Conservation (phyloP, 768 basidiomycete species). For the Leccinum pellstonianum region DNA sequence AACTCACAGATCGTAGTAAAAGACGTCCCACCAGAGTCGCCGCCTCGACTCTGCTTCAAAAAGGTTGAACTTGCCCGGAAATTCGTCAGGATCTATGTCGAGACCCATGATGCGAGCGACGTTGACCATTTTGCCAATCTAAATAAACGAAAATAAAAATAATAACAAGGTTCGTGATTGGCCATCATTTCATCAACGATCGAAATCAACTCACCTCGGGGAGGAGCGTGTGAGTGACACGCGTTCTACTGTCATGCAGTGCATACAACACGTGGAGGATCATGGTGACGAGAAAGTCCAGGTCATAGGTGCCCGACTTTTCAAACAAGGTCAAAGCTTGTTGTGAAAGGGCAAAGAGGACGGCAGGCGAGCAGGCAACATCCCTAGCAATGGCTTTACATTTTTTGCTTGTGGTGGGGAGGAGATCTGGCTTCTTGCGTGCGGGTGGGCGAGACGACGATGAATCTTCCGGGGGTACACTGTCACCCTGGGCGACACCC, state of each 20-base stretch:
- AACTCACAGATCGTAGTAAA: conserved; percentile 77
- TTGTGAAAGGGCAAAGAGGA: conserved; percentile 47
- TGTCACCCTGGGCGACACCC: conserved; percentile 21
- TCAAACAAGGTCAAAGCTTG: conserved; percentile 48
- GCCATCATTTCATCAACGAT: conserved; percentile 27
- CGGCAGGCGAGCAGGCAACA: conserved; percentile 33
- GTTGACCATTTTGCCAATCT: conserved; percentile 72
- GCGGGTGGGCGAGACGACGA: conserved; percentile 21
- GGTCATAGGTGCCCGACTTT: conserved; percentile 42
- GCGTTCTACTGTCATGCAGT: conserved; percentile 49
- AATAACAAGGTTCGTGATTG: conserved; percentile 9
- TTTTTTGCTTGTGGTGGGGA: conserved; percentile 18
- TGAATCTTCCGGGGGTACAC: conserved; percentile 20
- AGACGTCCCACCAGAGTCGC: conserved; percentile 77
- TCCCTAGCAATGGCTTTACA: conserved; percentile 33
- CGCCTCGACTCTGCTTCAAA: conserved; percentile 54
- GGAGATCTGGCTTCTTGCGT: conserved; percentile 23
- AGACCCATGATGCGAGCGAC: conserved; percentile 65
- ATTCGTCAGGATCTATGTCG: conserved; percentile 55
- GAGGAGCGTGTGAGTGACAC: conserved; percentile 36
- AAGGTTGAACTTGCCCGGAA: conserved; percentile 43
- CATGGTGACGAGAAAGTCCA: conserved; percentile 60
- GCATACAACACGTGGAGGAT: conserved; percentile 55
- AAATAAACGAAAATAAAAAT: not conserved
- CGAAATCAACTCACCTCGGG: conserved; percentile 29